Base-by-base conservation (phyloP, 2,329 filamentous ascomycete genomes). In the Trichophyton mentagrophytes region DNA sequence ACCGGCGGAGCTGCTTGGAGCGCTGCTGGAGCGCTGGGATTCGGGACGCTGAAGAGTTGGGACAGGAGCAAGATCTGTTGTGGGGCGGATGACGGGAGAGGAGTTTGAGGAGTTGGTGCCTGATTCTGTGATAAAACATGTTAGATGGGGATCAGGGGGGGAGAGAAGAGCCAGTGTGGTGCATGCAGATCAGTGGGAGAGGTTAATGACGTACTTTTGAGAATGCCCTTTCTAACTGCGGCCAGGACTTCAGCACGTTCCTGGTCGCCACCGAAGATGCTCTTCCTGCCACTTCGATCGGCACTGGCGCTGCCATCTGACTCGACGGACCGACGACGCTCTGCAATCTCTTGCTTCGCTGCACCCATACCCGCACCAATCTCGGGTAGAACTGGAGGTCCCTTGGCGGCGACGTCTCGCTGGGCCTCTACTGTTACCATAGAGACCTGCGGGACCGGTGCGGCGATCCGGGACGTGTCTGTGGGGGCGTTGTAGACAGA, bases 381-480 rank as follows among this genome's bases (percentile, higher is more conserved):
- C n/a, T 27, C 38, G 30, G 49, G 25, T 3, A 40, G 44, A 20
- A 42, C 27, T 4, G 25, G 25, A 15, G 49, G 22, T 15, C 30
- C 42, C n/a, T 38, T 30, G 61, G 87, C 90, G 53, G 90, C 85
- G 66, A 93, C 86, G 67, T 95, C 89, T 59, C 90, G 82, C 74
- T 97, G 92, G 1, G 92, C 93, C 75, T 99, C 93, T 3, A 93
- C 90, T 7, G 89, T 97, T 58, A 99, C 87, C 84, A 96, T 95
- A 0, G 93, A 95, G 0, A 99, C 88, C 64, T 90, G 82, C n/a
- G 89, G 88, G 63, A 88, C 82, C 68, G 86, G 89, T 4, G 83
- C 84, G 69, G 89, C 82, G 1, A 72, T 74, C 1, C 85, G 74
- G 30, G 82, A 79, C 4, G 80, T 77, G 66, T 96, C 90, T 2